These are phyloP conservation scores for Dipteronia sinensis DNA, from an alignment of 345 rosid genomes.

Conservation along the genomic window DNA sequence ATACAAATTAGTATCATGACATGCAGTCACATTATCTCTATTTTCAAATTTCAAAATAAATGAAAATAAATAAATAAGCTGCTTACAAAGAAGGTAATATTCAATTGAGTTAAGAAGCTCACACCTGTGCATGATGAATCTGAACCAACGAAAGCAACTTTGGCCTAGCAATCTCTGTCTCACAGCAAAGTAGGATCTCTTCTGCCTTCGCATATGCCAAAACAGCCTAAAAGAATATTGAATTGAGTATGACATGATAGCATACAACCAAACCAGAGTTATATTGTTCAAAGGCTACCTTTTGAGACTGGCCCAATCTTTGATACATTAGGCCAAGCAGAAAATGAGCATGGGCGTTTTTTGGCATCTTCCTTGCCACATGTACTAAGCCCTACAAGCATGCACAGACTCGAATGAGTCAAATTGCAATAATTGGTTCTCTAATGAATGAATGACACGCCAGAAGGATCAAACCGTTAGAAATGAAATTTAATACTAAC, in stretches of 20 bases:
- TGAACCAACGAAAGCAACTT: too few relatives aligned
- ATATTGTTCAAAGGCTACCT: constrained; percentile 52
- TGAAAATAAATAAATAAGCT: background rate
- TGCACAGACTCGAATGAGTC: background rate
- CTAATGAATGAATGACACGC: background rate
- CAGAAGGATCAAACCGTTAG: background rate
- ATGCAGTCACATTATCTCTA: background rate
- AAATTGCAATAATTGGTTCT: background rate
- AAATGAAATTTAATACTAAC: background rate
- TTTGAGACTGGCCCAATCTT: constrained; percentile 84
- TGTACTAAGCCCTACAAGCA: constrained; percentile 80
- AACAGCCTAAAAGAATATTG: constrained; percentile 61
- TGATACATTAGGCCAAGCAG: constrained; percentile 95
- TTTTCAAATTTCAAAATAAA: background rate
- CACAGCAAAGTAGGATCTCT: constrained; percentile 78
- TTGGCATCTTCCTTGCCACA: constrained; percentile 95
- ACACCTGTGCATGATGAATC: constrained; percentile 98
- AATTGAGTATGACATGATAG: constrained; percentile 11
- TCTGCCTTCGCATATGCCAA: constrained; percentile 87
- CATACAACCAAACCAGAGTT: constrained; percentile 7
- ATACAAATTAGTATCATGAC: constrained; percentile 15
- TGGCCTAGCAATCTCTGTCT: constrained; percentile 85
- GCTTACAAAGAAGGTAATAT: background rate
- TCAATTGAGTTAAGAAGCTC: constrained; percentile 10
- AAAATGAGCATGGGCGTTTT: constrained; percentile 97